phyloP scores from a whole-genome alignment of 2,329 filamentous ascomycete genomes.

The Teratosphaeria pseudoeucalypti region DNA sequence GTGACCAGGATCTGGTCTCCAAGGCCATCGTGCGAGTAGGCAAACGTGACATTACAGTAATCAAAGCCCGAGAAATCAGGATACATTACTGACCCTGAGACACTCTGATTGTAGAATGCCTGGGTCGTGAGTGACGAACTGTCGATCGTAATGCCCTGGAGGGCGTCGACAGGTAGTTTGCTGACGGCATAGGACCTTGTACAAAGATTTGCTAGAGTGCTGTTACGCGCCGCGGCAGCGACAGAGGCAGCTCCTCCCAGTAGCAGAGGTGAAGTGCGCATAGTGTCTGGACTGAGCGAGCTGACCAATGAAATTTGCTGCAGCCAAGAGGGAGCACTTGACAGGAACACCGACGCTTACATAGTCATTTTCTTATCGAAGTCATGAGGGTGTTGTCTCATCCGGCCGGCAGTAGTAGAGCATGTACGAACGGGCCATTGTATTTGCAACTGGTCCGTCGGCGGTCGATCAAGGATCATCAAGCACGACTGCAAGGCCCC shows the following conservation, averaged over 20 bases:
- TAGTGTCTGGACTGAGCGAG: background rate
- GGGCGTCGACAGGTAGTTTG: background rate
- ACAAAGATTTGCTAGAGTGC: background rate
- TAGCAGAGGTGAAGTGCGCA: background rate
- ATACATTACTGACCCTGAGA: conserved; percentile 20
- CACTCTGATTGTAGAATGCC: conserved; percentile 25
- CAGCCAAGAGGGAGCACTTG: background rate
- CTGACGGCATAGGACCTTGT: background rate
- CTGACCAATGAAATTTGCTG: background rate
- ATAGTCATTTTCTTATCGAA: background rate
- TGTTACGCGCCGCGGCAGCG: background rate
- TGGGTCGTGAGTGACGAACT: conserved; percentile 28
- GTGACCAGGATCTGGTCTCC: conserved; percentile 25
- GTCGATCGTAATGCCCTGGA: conserved; percentile 29
- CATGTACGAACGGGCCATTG: background rate
- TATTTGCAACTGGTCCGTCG: background rate
- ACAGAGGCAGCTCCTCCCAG: background rate
- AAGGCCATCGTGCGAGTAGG: conserved; percentile 36
- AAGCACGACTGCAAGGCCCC: background rate
- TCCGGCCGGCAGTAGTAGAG: background rate
- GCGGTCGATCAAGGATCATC: background rate
- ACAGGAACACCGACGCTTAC: background rate
- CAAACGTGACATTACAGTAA: conserved; percentile 38
- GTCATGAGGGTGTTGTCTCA: background rate
- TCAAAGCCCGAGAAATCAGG: conserved; percentile 20